These are phyloP conservation scores for Carex parvula DNA, from an alignment of 176 grass and related monocot species.

Conservation along the genomic window DNA sequence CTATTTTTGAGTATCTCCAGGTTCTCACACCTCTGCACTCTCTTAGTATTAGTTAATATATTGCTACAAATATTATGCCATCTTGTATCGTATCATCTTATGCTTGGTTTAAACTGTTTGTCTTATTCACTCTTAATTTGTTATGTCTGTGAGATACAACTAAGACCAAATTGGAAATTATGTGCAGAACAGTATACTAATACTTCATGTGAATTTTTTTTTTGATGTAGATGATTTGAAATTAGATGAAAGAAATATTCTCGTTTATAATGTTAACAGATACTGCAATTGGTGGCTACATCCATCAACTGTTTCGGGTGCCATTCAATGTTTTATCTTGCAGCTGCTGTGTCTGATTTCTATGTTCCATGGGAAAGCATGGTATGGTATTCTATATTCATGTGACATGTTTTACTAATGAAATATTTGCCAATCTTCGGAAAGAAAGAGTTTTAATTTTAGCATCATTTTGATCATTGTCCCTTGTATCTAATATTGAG, in stretches of 20 bases:
- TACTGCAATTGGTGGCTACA: slow-evolving; percentile 70
- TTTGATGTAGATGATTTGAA: not conserved
- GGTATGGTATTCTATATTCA: slow-evolving; percentile 41
- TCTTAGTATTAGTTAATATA: not conserved
- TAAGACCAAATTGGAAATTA: not conserved
- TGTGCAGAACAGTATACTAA: not conserved
- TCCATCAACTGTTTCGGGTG: slow-evolving; percentile 51
- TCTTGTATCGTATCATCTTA: not conserved
- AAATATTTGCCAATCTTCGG: not conserved
- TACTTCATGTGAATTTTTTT: not conserved
- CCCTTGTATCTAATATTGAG: not conserved
- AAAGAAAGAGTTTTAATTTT: not conserved
- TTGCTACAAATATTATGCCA: not conserved
- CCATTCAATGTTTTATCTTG: slow-evolving; percentile 81
- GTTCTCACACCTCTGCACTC: slow-evolving; percentile 28
- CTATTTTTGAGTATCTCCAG: slow-evolving; percentile 98
- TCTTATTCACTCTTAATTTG: not conserved
- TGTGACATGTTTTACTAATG: slow-evolving; percentile 12
- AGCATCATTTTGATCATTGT: slow-evolving; percentile 3
- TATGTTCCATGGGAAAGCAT: slow-evolving; percentile 92
- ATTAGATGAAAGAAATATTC: slow-evolving; percentile 3
- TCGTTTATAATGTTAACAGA: slow-evolving; percentile 36
- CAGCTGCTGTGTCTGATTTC: slow-evolving; percentile 89
- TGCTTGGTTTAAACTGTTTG: not conserved
- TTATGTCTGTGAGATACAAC: slow-evolving; percentile 4